These are phyloP conservation scores for Trametes polyzona DNA, from an alignment of 1,284 basidiomycete genomes.

Conservation along the genomic window DNA sequence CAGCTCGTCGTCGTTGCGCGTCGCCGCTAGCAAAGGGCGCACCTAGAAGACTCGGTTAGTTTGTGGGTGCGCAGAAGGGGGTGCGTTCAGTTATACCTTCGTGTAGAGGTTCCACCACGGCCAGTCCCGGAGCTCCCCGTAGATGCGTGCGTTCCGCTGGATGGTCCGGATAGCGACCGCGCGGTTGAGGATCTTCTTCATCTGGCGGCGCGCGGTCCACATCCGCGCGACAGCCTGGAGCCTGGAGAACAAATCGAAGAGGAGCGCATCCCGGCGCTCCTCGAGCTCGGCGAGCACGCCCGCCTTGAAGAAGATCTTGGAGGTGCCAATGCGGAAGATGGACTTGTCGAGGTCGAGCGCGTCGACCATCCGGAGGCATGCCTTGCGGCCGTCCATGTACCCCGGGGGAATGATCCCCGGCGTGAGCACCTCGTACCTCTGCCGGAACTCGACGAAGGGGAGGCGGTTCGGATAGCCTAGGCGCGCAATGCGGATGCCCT, in stretches of 20 bases:
- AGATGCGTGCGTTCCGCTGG: conserved; percentile 92
- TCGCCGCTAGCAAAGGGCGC: conserved; percentile 90
- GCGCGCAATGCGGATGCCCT: conserved; percentile 98
- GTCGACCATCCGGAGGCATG: conserved; percentile 92
- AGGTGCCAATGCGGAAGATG: conserved; percentile 91
- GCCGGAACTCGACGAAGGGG: conserved; percentile 96
- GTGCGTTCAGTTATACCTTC: conserved; percentile 60
- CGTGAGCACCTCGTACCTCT: conserved; percentile 95
- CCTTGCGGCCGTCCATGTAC: conserved; percentile 97
- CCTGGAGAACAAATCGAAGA: conserved; percentile 90
- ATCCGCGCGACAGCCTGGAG: conserved; percentile 87
- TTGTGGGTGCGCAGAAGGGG: background rate
- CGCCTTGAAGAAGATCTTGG: conserved; percentile 99
- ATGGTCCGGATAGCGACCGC: conserved; percentile 92
- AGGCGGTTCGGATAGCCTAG: conserved; percentile 97
- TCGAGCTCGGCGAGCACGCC: conserved; percentile 98
- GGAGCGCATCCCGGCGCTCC: conserved; percentile 85
- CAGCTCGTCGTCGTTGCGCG: conserved; percentile 91
- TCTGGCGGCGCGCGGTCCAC: conserved; percentile 87
- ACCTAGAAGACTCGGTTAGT: conserved; percentile 52
- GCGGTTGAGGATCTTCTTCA: conserved; percentile 95
- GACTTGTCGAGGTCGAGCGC: conserved; percentile 87
- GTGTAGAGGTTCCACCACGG: conserved; percentile 99
- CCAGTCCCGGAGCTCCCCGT: conserved; percentile 91
- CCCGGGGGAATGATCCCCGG: conserved; percentile 91